Percentiles rank a stretch among this genome's conserved stretches.
These are phyloP conservation scores for Saccharomyces hybrid DNA, from an alignment of 1,139 yeast genomes.

Conservation along the genomic window DNA sequence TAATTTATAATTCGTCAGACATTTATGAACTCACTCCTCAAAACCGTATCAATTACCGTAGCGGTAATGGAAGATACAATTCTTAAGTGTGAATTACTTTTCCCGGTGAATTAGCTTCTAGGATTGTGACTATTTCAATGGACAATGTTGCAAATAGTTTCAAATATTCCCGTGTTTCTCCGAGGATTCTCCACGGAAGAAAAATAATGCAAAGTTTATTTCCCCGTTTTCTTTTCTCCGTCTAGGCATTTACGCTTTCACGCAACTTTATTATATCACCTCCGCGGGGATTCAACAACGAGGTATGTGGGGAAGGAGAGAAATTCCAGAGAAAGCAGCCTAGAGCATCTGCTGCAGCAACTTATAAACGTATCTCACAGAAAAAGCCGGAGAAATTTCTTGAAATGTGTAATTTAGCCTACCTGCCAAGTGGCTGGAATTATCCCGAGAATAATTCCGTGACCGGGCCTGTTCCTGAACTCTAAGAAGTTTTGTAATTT, in stretches of 20 bases:
- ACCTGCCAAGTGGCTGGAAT: neutral
- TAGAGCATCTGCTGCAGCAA: neutral
- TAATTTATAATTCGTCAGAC: neutral
- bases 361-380: neutral
- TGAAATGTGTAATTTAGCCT: neutral
- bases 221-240: neutral
- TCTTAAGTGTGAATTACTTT: neutral
- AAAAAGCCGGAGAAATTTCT: neutral
- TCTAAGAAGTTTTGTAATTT: neutral
- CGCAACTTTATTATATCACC: neutral
- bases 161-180: neutral
- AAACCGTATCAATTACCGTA: neutral
- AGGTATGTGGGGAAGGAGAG: neutral
- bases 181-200: neutral
- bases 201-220: neutral
- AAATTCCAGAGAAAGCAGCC: neutral
- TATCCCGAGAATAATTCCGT: neutral
- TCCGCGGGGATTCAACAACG: neutral
- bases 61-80: neutral
- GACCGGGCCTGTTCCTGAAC: neutral
- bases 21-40: too few species aligned
- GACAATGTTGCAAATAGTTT: neutral
- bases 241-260: neutral
- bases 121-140: neutral
- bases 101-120: neutral